Conservation (phyloP, 768 basidiomycete genomes). For the Piloderma croceum region DNA sequence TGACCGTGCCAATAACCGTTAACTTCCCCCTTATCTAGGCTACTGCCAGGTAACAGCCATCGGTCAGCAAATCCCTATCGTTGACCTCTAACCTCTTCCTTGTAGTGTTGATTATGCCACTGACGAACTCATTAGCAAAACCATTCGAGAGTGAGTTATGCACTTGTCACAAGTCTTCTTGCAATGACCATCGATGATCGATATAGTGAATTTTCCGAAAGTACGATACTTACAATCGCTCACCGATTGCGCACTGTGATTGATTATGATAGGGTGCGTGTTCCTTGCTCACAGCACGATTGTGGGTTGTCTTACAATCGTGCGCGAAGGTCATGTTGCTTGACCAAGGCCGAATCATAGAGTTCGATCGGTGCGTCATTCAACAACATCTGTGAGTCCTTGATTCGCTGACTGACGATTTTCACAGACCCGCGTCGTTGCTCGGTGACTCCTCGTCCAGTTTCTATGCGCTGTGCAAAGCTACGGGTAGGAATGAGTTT, state of each 20-base stretch:
- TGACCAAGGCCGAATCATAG: constrained; percentile 72
- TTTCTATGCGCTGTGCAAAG: constrained; percentile 66
- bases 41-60: constrained; percentile 49
- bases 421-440: constrained; percentile 43
- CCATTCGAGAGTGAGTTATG: constrained; percentile 63
- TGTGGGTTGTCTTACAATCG: constrained; percentile 6
- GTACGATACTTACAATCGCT: constrained; percentile 80
- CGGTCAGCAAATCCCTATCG: background rate
- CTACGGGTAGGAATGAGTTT: constrained; percentile 70
- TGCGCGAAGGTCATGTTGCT: constrained; percentile 61
- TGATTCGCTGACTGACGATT: background rate
- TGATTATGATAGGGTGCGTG: constrained; percentile 72
- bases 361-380: constrained; percentile 62
- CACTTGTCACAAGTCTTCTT: background rate
- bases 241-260: constrained; percentile 77
- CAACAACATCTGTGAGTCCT: background rate
- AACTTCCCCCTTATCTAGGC: constrained; percentile 36
- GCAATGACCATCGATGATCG: too few species aligned
- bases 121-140: constrained; percentile 80
- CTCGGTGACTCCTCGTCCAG: constrained; percentile 52
- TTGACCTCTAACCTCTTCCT: background rate
- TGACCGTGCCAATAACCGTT: background rate
- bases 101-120: constrained; percentile 77
- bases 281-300: background rate
- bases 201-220: constrained; percentile 66